phyloP scores from a whole-genome alignment of 2,329 filamentous ascomycete species.

The Chrysoporthe puriensis region DNA sequence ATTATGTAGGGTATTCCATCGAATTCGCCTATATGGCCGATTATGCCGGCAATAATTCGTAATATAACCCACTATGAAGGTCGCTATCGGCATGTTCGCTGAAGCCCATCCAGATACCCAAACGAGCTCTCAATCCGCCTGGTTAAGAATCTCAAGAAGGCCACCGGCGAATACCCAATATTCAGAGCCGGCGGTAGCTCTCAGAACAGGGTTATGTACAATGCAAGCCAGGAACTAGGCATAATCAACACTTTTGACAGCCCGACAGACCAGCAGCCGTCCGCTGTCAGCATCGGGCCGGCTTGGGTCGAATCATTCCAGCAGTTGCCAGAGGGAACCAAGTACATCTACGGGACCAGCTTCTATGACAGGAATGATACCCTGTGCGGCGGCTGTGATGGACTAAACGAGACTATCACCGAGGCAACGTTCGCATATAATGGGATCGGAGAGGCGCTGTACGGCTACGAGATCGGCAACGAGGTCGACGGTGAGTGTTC shows the following conservation, averaged over 20 bases:
- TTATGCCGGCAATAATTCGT: slow-evolving; percentile 17
- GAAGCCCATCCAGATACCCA: not conserved
- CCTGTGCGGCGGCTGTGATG: not conserved
- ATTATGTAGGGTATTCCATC: slow-evolving; percentile 17
- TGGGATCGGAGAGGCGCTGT: slow-evolving; percentile 12
- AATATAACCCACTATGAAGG: not conserved
- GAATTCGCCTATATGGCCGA: slow-evolving; percentile 23
- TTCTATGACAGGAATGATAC: slow-evolving; percentile 13
- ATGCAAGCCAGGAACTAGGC: slow-evolving; percentile 14
- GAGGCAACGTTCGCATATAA: slow-evolving; percentile 13
- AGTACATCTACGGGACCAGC: slow-evolving; percentile 19
- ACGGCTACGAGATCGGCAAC: slow-evolving; percentile 18
- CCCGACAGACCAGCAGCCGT: slow-evolving; percentile 17
- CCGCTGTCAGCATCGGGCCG: slow-evolving; percentile 19
- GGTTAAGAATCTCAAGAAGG: slow-evolving; percentile 3
- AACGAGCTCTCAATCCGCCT: slow-evolving; percentile 18
- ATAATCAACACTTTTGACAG: slow-evolving; percentile 16
- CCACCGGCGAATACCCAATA: slow-evolving; percentile 8
- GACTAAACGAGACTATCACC: slow-evolving; percentile 10
- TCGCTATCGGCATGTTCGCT: not conserved
- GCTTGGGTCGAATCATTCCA: slow-evolving; percentile 21
- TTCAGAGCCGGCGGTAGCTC: slow-evolving; percentile 32
- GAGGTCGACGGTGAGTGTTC: slow-evolving; percentile 13
- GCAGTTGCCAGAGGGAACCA: slow-evolving; percentile 13
- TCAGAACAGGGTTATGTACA: slow-evolving; percentile 13